These are phyloP conservation scores for Psophocarpus tetragonolobus DNA, from an alignment of 306 rosid species.

Conservation along the genomic window DNA sequence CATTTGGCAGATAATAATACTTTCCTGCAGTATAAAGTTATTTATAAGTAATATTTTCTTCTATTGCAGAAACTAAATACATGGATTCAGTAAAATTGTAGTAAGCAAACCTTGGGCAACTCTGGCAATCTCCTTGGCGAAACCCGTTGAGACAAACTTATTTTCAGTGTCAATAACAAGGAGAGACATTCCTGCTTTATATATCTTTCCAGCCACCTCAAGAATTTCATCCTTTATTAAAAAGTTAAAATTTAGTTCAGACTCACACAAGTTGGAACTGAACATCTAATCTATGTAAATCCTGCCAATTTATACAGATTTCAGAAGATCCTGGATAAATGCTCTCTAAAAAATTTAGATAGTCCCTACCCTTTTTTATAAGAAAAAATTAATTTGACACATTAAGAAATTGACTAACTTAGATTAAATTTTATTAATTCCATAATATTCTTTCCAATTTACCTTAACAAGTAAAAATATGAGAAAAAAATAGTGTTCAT, in stretches of 20 bases:
- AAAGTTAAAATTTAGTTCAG: constrained; percentile 25
- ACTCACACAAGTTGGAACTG: neutral
- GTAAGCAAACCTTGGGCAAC: constrained; percentile 86
- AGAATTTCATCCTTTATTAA: constrained; percentile 87
- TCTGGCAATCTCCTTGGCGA: constrained; percentile 97
- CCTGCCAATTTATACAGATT: constrained; percentile 5
- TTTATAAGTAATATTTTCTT: constrained; percentile 9
- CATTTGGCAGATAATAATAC: constrained; percentile 95
- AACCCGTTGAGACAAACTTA: constrained; percentile 95
- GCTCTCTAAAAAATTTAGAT: neutral
- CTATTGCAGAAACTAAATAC: constrained; percentile 11
- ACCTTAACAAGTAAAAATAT: too few species aligned
- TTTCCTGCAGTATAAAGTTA: constrained; percentile 62
- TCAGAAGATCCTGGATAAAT: neutral
- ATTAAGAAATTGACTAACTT: too few species aligned
- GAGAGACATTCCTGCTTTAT: constrained; percentile 95
- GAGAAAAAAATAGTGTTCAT: too few species aligned
- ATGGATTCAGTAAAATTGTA: constrained; percentile 24
- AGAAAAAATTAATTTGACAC: too few species aligned
- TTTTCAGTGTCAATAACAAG: constrained; percentile 97
- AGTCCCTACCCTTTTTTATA: too few species aligned
- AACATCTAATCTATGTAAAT: constrained; percentile 7
- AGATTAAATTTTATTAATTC: too few species aligned
- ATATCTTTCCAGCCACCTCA: constrained; percentile 94
- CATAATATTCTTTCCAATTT: too few species aligned